Evolutionary conservation across 1,284 basidiomycete species (phyloP), one percentile per base, ranked within the genome.

Genomic region (Melampsora medusae): DNA sequence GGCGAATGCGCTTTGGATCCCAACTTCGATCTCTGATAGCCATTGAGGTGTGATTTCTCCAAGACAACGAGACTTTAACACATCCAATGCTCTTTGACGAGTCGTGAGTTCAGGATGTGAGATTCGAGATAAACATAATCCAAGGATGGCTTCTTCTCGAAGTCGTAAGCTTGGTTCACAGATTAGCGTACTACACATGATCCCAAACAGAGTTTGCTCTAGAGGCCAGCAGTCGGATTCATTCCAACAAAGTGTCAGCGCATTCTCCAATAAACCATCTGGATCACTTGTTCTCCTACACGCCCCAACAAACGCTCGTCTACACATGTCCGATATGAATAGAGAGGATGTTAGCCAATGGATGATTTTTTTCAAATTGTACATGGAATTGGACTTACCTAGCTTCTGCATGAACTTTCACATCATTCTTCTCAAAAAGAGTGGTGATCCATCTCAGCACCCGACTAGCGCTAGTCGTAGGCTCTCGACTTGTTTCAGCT

Each of bases 231-330:
- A 6, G 17, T 76, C 59, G 14, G 73, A 56, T 64, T 68, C 66
- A 56, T 56, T 76, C 73, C 73, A 76, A 56, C 66, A 76, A 9
- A 69, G 33, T n/a, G 67, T 53, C 9, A 76, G 56, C 4, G 73
- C 38, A 14, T 50, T 66, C 50, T 76, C 73, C 46, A 76, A 69
- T 9, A 76, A 14, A 28, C 73, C 50, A 61, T 76, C 73, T 12
- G 73, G 56, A 49, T 76, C 67, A 33, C 73, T 76, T 53, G 64
- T 76, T 50, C 35, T 68, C 49, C 22, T 69, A 12, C 50, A 65
- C 10, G 73, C 53, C 31, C 73, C 73, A 38, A 69, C 61, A 49
- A 76, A 69, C 9, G 73, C 60, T 35, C 73, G 73, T 46, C 73
- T 76, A 25, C 19, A 31, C 12, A 31, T 42, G 66, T 14, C 35